Base-by-base conservation (phyloP, 1,284 basidiomycete genomes). In the Gymnopus androsaceus region DNA sequence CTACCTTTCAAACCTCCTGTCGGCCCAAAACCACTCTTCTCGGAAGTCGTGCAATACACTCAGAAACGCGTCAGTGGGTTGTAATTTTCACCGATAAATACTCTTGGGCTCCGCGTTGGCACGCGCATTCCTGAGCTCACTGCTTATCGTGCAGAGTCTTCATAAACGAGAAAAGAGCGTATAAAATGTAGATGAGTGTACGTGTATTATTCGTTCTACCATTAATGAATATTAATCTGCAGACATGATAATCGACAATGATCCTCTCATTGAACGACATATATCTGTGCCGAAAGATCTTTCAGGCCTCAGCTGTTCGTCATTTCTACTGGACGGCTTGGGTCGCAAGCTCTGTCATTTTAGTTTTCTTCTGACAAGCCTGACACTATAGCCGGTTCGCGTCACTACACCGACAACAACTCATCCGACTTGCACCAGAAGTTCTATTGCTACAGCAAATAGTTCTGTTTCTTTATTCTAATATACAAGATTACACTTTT, bases 231-330 rank as follows among this genome's bases (percentile, higher is more conserved):
- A 38, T 56, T 51, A 37, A 51, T 37, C 47, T 57, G n/a, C 66
- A 96, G 95, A 98, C 74, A 98, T 99, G 97, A 94, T 99, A 62
- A 92, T 96, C 58, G 92, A 97, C 77, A 98, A 99, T 68, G 89
- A 94, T 67, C 95, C 97, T 11, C 83, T 90, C 19, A 82, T 98
- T 61, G 95, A 97, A 54, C 85, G 92, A 61, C 81, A 92, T 64
- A 94, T 99, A 59, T 94, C 94, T 17, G 89, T 98, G 23, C 97
- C 96, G 5, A 88, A 87, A 64, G 97, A 99, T 67, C 90, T 99
- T 85, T 90, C 86, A 60, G 89, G 94, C 65, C 80, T 99, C 36
- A 95, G 90, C 65, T 98, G 95, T 67, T 98, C 95, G 34, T 98
- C 96, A 1, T 92, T 97, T 7, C 94, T 98, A 3, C 77, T 99